phyloP scores from a whole-genome alignment of 495 filamentous ascomycete genomes.

The Talaromyces nanjingensis region DNA sequence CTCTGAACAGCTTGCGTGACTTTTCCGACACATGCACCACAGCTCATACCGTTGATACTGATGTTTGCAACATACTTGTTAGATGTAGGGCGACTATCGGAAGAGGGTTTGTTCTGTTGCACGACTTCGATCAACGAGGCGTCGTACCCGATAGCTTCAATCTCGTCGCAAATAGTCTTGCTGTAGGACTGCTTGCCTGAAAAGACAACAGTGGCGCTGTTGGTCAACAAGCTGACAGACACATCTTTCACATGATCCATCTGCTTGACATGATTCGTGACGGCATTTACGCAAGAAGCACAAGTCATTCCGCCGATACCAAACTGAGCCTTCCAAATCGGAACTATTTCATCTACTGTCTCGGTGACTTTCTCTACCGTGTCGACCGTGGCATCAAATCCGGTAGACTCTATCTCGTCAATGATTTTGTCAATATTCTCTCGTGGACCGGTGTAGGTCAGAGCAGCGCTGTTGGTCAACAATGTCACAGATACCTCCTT shows the following conservation, averaged over 20 bases:
- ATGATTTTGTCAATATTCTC: conserved; percentile 36
- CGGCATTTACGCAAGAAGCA: conserved; percentile 36
- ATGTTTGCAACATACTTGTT: conserved; percentile 49
- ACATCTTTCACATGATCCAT: conserved; percentile 29
- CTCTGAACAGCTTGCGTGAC: conserved; percentile 60
- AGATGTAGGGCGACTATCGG: not conserved
- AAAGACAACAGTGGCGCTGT: conserved; percentile 35
- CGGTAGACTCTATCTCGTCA: conserved; percentile 45
- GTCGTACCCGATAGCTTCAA: conserved; percentile 36
- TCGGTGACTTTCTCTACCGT: conserved; percentile 24
- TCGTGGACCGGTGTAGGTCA: conserved; percentile 37
- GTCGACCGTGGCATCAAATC: conserved; percentile 48
- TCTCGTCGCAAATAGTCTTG: conserved; percentile 21
- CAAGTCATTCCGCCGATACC: conserved; percentile 46
- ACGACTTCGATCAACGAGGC: conserved; percentile 28
- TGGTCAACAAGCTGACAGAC: conserved; percentile 38
- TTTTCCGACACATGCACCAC: conserved; percentile 61
- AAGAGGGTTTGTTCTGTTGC: conserved; percentile 5
- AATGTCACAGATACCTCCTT: conserved; percentile 50
- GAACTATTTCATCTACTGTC: not conserved
- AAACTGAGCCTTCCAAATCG: conserved; percentile 31
- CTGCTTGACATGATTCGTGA: conserved; percentile 30
- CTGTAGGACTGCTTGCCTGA: conserved; percentile 19
- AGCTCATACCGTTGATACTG: conserved; percentile 80
- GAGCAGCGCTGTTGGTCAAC: conserved; percentile 49